Evolutionary conservation across 2,329 filamentous ascomycete genomes (phyloP), one percentile per base, ranked within the genome.

Genomic region (Epichloe festucae): DNA sequence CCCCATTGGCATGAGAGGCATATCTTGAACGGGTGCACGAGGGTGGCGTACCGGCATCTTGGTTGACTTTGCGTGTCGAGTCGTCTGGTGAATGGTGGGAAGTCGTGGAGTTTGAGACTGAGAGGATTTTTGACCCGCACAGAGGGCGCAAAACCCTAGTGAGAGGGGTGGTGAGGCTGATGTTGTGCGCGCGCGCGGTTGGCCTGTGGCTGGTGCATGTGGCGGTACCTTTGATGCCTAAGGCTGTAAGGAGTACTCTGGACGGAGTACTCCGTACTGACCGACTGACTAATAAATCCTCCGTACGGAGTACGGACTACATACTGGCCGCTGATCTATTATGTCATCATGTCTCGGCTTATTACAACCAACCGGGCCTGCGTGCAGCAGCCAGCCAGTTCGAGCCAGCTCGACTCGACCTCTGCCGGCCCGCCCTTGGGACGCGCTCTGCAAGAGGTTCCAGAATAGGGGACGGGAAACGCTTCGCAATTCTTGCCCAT

Each of bases 21-120:
- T n/a, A 35, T 51, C 35, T 51, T 39, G 40, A 34, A 50, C 23
- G 50, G 27, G 49, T 27, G 48, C 52, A 50, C 46, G 48, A 53
- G 50, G 57, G 49, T 35, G 53, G 55, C 68, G 58, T 70, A 70
- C 68, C 64, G 68, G 66, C 68, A 70, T 70, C 61, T 66, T 70
- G 66, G 57, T 60, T 62, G 65, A 59, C 60, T 63, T 63, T 67
- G 61, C 59, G 63, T 65, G 63, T 67, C 66, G 61, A 68, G 62
- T 65, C 63, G 60, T 62, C 44, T 63, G 61, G 55, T 67, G 64
- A 60, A 62, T 63, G 62, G 59, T 62, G 60, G 58, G 57, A 56
- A 63, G 62, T 60, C 55, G 59, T 57, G 57, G 57, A 61, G 62
- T 61, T 63, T 50, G 58, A 57, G 59, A 57, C 48, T 55, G 58